Conservation (phyloP, 1,284 basidiomycete species). For the Pholiota adiposa region DNA sequence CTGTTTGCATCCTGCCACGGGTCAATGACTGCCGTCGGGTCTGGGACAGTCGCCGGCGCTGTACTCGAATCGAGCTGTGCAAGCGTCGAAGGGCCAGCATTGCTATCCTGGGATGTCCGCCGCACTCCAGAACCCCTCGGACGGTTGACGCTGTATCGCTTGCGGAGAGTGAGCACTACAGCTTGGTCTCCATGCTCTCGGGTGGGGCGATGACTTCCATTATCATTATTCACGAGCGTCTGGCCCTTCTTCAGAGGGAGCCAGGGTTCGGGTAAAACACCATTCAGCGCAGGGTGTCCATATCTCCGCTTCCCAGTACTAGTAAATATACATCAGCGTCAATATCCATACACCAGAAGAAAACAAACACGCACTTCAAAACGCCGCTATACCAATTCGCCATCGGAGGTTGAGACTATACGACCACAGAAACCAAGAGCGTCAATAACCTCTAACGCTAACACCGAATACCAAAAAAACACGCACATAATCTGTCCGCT, state of each 20-base stretch:
- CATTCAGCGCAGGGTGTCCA: slow-evolving; percentile 89
- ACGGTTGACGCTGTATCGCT: slow-evolving; percentile 60
- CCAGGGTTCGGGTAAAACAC: slow-evolving; percentile 89
- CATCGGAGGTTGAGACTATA: slow-evolving; percentile 91
- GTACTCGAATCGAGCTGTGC: neutral
- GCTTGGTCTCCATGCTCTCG: slow-evolving; percentile 55
- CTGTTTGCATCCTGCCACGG: slow-evolving; percentile 57
- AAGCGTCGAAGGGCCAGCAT: slow-evolving; percentile 12
- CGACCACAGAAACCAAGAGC: neutral
- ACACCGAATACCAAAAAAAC: neutral
- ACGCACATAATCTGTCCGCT: slow-evolving; percentile 92
- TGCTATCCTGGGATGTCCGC: slow-evolving; percentile 19
- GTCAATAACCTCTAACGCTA: neutral
- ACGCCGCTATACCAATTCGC: slow-evolving; percentile 91
- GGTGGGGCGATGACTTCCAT: slow-evolving; percentile 34
- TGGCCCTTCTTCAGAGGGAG: slow-evolving; percentile 84
- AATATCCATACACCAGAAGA: no score
- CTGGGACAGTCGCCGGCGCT: slow-evolving; percentile 4
- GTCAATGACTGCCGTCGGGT: slow-evolving; percentile 37
- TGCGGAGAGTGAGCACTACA: slow-evolving; percentile 76
- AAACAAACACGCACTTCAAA: slow-evolving; percentile 67
- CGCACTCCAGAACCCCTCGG: slow-evolving; percentile 30
- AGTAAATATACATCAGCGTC: no score
- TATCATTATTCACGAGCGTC: slow-evolving; percentile 61
- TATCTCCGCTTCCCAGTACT: slow-evolving; percentile 88